A percentile compares a stretch with the other conserved stretches of the same genome.
phyloP scores from a whole-genome alignment of 2,329 filamentous ascomycete genomes.

The Gnomoniopsis smithogilvyi region DNA sequence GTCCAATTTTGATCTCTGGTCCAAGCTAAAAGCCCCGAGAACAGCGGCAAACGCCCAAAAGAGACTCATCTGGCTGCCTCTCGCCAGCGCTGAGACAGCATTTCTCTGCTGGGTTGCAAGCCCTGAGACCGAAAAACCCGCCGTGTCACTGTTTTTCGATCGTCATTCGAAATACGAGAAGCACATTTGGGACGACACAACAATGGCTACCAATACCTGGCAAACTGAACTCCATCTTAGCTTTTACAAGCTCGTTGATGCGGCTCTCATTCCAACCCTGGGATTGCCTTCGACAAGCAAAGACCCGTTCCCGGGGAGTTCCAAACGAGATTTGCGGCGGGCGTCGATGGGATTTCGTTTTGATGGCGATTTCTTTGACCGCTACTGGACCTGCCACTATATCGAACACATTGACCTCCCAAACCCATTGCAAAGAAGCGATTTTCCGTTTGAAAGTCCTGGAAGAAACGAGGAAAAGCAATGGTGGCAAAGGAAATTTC shows the following conservation, averaged over 20 bases:
- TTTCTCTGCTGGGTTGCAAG: conserved; percentile 4
- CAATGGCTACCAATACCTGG: conserved; percentile 24
- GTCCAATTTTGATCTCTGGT: not conserved
- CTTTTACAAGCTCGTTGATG: conserved; percentile 21
- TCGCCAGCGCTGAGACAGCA: not conserved
- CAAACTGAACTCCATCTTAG: conserved; percentile 28
- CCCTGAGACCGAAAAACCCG: not conserved
- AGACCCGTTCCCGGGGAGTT: not conserved
- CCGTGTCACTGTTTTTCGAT: conserved; percentile 22
- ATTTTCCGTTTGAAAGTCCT: rapidly evolving
- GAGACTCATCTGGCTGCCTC: not conserved
- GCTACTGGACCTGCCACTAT: conserved; percentile 25
- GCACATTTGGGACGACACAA: conserved; percentile 25
- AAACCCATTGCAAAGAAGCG: not conserved
- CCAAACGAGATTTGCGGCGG: conserved; percentile 14
- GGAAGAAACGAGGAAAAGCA: conserved; percentile 11
- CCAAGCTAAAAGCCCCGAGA: not conserved
- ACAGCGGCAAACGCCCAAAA: not conserved
- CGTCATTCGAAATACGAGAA: conserved; percentile 20
- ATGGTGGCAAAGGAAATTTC: conserved; percentile 27
- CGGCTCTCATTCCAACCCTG: not conserved
- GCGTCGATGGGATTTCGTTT: conserved; percentile 26
- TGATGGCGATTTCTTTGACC: conserved; percentile 29
- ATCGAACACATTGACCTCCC: too few species aligned
- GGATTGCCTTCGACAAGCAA: not conserved